phyloP scores from a whole-genome alignment of 164 flowering plant genomes.

The Dillenia turbinata region DNA sequence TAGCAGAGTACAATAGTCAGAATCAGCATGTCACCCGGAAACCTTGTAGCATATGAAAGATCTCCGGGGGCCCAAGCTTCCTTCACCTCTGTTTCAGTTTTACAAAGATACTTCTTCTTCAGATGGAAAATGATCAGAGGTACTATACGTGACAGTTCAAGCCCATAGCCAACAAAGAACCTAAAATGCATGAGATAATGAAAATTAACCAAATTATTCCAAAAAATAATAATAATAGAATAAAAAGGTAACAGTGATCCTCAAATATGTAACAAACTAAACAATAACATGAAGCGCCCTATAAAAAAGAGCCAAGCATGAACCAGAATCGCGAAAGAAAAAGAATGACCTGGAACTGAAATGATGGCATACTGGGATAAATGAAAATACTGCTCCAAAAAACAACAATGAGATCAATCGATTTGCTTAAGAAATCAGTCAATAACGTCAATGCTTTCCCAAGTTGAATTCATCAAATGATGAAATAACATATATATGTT shows the following conservation, averaged over 20 bases:
- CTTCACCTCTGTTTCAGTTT: slow-evolving; percentile 78
- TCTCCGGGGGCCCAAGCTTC: slow-evolving; percentile 93
- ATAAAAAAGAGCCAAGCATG: too few relatives aligned
- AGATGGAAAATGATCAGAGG: slow-evolving; percentile 81
- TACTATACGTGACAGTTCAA: slow-evolving; percentile 79
- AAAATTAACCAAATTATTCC: neutral
- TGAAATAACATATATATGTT: too few relatives aligned
- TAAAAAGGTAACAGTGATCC: neutral
- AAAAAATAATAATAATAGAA: neutral
- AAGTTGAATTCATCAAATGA: too few relatives aligned
- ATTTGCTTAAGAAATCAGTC: too few relatives aligned
- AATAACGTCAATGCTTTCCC: too few relatives aligned
- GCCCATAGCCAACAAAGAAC: slow-evolving; percentile 94
- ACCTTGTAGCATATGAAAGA: slow-evolving; percentile 63
- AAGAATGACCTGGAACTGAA: too few relatives aligned
- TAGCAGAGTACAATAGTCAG: slow-evolving; percentile 78
- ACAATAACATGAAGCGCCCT: too few relatives aligned
- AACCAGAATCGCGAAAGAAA: too few relatives aligned
- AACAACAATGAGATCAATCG: too few relatives aligned
- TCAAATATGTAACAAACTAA: too few relatives aligned
- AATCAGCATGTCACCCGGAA: slow-evolving; percentile 80
- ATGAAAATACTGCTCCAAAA: too few relatives aligned
- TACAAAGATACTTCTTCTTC: slow-evolving; percentile 79
- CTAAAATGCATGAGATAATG: slow-evolving; percentile 28
- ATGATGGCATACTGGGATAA: too few relatives aligned